phyloP scores from a whole-genome alignment of 2,329 filamentous ascomycete genomes.

The Xylariaceae sp. region DNA sequence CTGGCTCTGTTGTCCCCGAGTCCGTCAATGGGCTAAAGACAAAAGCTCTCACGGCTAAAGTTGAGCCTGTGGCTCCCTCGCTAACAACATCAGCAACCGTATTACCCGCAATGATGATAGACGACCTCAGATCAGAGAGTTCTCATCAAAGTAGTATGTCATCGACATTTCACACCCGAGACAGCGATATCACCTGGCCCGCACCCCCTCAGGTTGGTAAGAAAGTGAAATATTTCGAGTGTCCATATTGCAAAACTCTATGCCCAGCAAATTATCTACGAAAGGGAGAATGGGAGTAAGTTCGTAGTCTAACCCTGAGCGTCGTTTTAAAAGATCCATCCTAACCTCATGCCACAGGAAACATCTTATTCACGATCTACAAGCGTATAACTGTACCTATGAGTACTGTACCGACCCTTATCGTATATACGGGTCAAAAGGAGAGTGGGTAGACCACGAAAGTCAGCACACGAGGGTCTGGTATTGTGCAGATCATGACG shows the following conservation, averaged over 20 bases:
- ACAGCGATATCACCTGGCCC: neutral
- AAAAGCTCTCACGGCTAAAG: neutral
- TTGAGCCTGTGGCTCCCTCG: neutral
- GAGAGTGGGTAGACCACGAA: slow-evolving; percentile 21
- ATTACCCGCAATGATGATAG: neutral
- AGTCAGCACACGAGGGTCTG: slow-evolving; percentile 13
- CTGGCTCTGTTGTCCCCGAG: neutral
- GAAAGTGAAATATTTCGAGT: neutral
- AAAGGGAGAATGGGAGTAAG: slow-evolving; percentile 5
- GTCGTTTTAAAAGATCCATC: too few species aligned
- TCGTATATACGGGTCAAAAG: slow-evolving; percentile 10
- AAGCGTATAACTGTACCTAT: slow-evolving; percentile 20
- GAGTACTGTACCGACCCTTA: slow-evolving; percentile 14
- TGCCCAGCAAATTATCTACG: slow-evolving; percentile 6
- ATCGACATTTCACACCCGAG: neutral
- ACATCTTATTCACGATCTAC: slow-evolving; percentile 17
- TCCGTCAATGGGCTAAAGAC: too few species aligned
- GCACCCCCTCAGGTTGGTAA: neutral
- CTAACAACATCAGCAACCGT: neutral
- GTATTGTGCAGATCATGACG: slow-evolving; percentile 10
- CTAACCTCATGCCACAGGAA: neutral
- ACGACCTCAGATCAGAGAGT: slow-evolving; percentile 2
- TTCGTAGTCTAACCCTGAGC: neutral
- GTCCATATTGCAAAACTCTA: neutral
- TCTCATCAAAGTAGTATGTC: slow-evolving; percentile 1